Evolutionary conservation across 2,329 filamentous ascomycete species (phyloP).

Genomic region (Mollisia scopiformis): DNA sequence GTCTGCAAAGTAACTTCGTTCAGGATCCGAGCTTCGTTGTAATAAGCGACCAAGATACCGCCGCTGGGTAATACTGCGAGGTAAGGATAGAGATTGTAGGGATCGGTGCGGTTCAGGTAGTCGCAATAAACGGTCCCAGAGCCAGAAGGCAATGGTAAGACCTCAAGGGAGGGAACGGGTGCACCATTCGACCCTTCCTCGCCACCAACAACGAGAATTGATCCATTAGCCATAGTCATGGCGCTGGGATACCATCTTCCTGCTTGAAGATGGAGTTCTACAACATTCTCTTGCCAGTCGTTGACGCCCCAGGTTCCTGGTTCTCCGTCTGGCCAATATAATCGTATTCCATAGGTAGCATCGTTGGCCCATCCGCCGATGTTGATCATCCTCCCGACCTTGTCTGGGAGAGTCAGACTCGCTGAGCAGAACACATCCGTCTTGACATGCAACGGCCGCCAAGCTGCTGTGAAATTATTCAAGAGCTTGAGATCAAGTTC

Average conservation of each 20-base stretch:
- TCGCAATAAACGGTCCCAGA: constrained; percentile 56
- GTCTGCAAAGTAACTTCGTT: constrained; percentile 62
- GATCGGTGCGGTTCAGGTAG: constrained; percentile 64
- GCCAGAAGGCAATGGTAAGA: constrained; percentile 59
- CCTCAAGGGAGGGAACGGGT: constrained; percentile 63
- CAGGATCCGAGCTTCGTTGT: constrained; percentile 67
- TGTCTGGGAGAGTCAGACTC: constrained; percentile 64
- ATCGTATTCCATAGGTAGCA: constrained; percentile 61
- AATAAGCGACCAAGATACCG: constrained; percentile 68
- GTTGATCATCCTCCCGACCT: constrained; percentile 64
- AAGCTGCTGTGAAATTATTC: constrained; percentile 55
- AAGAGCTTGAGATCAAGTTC: constrained; percentile 62
- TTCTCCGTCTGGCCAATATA: constrained; percentile 60
- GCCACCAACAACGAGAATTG: constrained; percentile 64
- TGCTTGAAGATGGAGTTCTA: constrained; percentile 55
- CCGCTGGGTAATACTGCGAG: constrained; percentile 61
- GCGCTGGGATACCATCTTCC: constrained; percentile 68
- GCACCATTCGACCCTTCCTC: constrained; percentile 64
- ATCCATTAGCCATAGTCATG: constrained; percentile 67
- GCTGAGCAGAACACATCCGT: constrained; percentile 71
- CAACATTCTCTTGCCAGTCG: constrained; percentile 66
- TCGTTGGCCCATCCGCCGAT: constrained; percentile 68
- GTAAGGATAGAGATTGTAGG: constrained; percentile 70
- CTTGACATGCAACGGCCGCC: constrained; percentile 63
- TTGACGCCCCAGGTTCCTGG: constrained; percentile 60